Evolutionary conservation across 2,329 filamentous ascomycete species (phyloP), one percentile per base, ranked within the genome.

Genomic region (Didymella glomerata): DNA sequence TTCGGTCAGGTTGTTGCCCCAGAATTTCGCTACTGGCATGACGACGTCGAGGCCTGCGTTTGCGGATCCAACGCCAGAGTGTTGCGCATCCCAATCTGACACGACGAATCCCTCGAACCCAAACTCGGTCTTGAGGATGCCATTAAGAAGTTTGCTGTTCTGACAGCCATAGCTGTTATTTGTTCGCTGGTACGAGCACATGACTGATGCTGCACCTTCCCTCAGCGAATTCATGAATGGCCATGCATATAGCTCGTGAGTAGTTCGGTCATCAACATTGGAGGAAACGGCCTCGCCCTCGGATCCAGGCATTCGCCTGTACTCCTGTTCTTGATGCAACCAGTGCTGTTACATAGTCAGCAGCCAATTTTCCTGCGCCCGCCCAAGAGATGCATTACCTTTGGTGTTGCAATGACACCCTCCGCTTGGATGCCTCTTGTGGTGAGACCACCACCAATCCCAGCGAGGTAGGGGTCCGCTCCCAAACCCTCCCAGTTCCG

Each of bases 401-500:
- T 69, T 28, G 67, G 65, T 22, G 67, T 68, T 16, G 65, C 57
- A 28, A 68, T 69, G 1, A 71, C 83, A 2, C 85, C 85, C 14
- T 80, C 62, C 22, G 74, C 82, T 65, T 88, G 86, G 46, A 85
- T 85, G 2, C 85, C 85, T 66, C 49, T 54, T 1, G 66, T 84
- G 0, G 85, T 85, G 53, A 82, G 68, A 7, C 79, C 78, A 28
- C 78, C 84, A 1, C 79, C 84, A 56, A 81, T 70, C 2, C 79
- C 85, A 62, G 85, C 83, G 28, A 93, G 82, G 4, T 85, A 85
- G 0, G 90, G 90, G 69, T 93, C 90, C 1, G 66, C 77, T 2
- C 89, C 88, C 64, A 92, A 89, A 0, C 87, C 86, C 72, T 93
- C 90, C 90, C 89, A 92, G 65, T 86, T 90, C 18, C 90, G 83